Base-by-base conservation (phyloP, 2,329 filamentous ascomycete species). In the Hymenoscyphus albidus region DNA sequence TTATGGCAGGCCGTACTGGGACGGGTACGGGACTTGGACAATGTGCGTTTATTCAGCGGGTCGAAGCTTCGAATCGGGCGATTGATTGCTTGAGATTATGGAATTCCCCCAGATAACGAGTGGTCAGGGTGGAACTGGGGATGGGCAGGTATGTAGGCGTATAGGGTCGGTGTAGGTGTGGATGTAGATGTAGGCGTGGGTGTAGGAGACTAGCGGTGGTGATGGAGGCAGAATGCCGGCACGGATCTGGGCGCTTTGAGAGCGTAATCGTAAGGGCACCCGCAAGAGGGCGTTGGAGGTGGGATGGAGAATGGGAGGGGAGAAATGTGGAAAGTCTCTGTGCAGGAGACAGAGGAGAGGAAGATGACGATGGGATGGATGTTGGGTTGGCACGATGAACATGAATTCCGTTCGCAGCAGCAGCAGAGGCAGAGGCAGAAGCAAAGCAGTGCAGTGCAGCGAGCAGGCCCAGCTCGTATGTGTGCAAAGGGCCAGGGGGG, bases 51-150 rank as follows among this genome's bases (percentile, higher is more conserved):
- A 22, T 22, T 22, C 7, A 9, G 44, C n/a, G 44, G 44, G 44
- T 51, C n/a, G 14, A n/a, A 16, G 14, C 10, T 48, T 35, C 7
- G 14, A 10, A 35, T 35, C 27, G 27, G 22, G n/a, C 44, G 44
- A 51, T 51, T 57, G 32, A 39, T 59, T 5, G 38, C 31, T 9
- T 51, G 44, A 6, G 13, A 51, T 51, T 16, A 51, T 32, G 48
- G 63, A 51, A 65, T 64, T 65, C 60, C 60, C 59, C 62, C 59
- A 59, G 64, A 62, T 61, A 64, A 67, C 62, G 58, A 65, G 63
- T 42, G 62, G 62, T 57, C 40, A 62, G 62, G 62, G 58, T 27
- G 58, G 58, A 59, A 27, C 39, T 40, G 58, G 58, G 22, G 58
- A 14, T 27, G 42, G n/a, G 42, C 18, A 48, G 57, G 38, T 39